phyloP scores from a whole-genome alignment of 306 rosid genomes.

The Trichosanthes cucumerina region DNA sequence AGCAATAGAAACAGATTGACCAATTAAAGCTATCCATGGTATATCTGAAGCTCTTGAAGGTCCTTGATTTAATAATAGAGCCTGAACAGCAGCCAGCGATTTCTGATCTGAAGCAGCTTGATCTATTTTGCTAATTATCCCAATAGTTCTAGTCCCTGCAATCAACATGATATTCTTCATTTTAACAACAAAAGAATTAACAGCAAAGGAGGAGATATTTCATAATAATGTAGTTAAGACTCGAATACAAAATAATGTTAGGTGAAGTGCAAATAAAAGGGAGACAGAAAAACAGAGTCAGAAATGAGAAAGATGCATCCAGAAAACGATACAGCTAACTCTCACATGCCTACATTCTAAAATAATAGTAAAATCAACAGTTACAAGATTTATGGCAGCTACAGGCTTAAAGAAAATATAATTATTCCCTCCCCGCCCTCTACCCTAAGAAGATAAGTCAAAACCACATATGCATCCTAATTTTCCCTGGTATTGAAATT shows the following conservation, averaged over 20 bases:
- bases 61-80: conserved; percentile 81
- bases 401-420: not conserved
- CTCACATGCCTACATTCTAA: not conserved
- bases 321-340: not conserved
- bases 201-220: not conserved
- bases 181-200: conserved; percentile 10
- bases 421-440: not conserved
- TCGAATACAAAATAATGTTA: not conserved
- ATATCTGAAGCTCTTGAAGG: conserved; percentile 75
- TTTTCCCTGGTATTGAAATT: not conserved
- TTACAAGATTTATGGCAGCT: not conserved
- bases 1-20: conserved; percentile 91
- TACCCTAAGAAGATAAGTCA: not conserved
- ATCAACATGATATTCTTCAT: conserved; percentile 8
- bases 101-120: conserved; percentile 89
- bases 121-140: conserved; percentile 86
- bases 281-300: not conserved
- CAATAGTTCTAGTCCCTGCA: conserved; percentile 85
- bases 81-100: conserved; percentile 91
- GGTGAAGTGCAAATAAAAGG: not conserved
- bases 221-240: not conserved
- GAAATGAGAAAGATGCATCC: not conserved
- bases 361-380: not conserved
- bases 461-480: not conserved
- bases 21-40: conserved; percentile 93